Evolutionary conservation across 2,329 filamentous ascomycete genomes (phyloP).

Genomic region (Xylaria sp.): DNA sequence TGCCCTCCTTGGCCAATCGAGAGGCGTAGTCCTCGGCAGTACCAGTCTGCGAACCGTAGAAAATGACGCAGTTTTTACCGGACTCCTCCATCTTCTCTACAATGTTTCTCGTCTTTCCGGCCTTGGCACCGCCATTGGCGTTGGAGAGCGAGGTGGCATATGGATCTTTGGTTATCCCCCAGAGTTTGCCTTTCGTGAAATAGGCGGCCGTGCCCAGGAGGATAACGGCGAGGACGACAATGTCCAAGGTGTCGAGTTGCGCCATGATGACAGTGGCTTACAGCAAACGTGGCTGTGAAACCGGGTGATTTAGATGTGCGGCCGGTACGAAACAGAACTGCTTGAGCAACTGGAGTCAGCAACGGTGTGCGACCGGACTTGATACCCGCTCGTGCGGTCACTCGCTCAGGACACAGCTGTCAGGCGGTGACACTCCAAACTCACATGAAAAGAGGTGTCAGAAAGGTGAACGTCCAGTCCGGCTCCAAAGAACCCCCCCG

Average conservation of each 20-base stretch:
- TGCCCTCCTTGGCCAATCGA: conserved; percentile 94
- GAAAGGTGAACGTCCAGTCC: conserved; percentile 6
- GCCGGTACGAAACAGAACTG: not conserved
- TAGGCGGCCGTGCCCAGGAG: conserved; percentile 90
- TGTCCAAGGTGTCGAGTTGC: conserved; percentile 94
- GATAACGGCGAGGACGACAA: conserved; percentile 87
- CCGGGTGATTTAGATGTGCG: conserved; percentile 11
- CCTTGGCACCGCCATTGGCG: conserved; percentile 74
- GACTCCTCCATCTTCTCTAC: conserved; percentile 95
- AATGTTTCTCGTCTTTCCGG: conserved; percentile 89
- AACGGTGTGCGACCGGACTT: conserved; percentile 20
- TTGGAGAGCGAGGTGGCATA: conserved; percentile 81
- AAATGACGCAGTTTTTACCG: conserved; percentile 96
- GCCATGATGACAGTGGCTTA: conserved; percentile 71
- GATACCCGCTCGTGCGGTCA: conserved; percentile 4
- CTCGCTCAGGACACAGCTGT: conserved; percentile 7
- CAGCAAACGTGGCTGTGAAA: conserved; percentile 32
- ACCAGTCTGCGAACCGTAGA: conserved; percentile 98
- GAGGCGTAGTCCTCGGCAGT: conserved; percentile 99
- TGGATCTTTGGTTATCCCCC: conserved; percentile 88
- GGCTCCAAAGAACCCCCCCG: conserved; percentile 12
- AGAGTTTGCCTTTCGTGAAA: conserved; percentile 97
- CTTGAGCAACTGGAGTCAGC: conserved; percentile 20
- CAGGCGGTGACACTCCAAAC: conserved; percentile 8
- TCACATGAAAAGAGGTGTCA: conserved; percentile 26